Evolutionary conservation across 257 asterid species (phyloP), one percentile per base, ranked within the genome.

Genomic region (Ajuga chamaepitys): DNA sequence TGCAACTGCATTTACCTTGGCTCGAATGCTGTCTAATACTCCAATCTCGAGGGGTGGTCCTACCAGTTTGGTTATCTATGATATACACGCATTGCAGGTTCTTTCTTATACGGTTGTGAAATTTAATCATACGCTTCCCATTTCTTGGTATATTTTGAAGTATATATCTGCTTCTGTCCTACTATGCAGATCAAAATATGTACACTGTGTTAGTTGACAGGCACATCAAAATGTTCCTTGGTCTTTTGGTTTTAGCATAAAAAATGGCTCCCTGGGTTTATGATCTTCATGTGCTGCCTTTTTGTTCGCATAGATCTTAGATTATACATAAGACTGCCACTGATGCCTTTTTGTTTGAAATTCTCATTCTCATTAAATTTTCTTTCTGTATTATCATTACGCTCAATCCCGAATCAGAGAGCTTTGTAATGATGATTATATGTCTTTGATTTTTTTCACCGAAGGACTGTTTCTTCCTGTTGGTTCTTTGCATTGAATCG

Each of bases 41-140:
- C 98, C 96, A 60, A 77, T 86, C 67, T 85, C 98, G 10, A 86
- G 96, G 79, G 98, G 98, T 41, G 98, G 96, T 69, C 98, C 98
- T 0, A 88, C 96, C 71, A 88, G 98, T 74, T 79, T 88, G 62
- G 98, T 91, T 71, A 81, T 91, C 72, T 88, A 83, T 74, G 95
- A 82, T 47, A 88, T 87, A 60, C 96, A 91, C 64, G 96, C 98
- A 58, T 74, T 91, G 82, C 98, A 88, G 96, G 96, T 91, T 66
- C 44, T 45, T 63, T 63, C 68, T 61, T 40, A 35, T 14, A 60
- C 53, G 65, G 37, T 0, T 67, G 28, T 22, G 41, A 70, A 16
- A 56, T 40, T 13, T 47, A 22, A 13, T 26, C 17, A 9, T 62
- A 30, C 32, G 61, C 3, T 28, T 53, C 38, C 7, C 32, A 10